A percentile compares a stretch with the other conserved stretches of the same genome.
Evolutionary conservation across 2,329 filamentous ascomycete species (phyloP).

Genomic region (Chrysosporium keratinophilum): DNA sequence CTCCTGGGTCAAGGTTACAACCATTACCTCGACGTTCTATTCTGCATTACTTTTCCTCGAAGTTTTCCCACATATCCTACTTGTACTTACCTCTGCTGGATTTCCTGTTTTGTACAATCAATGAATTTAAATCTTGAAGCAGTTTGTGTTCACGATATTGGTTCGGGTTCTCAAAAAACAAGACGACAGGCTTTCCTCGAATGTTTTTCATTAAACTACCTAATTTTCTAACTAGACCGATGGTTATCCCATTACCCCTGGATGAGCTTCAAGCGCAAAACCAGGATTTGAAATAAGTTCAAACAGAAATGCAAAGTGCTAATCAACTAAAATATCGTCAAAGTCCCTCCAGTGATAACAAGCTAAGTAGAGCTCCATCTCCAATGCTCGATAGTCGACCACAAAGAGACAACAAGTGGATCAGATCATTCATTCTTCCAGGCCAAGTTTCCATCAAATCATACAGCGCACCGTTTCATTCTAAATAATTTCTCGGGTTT

Average conservation of each 20-base stretch:
- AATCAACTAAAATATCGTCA: background rate
- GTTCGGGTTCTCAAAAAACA: background rate
- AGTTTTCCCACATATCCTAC: background rate
- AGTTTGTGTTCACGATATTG: too few species aligned
- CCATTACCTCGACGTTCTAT: background rate
- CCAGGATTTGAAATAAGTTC: too few species aligned
- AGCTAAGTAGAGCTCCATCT: background rate
- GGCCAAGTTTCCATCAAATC: background rate
- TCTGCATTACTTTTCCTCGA: background rate
- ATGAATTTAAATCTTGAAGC: background rate
- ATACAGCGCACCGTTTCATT: slow-evolving; percentile 1
- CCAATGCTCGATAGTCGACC: background rate
- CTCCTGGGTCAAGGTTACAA: background rate
- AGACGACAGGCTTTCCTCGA: background rate
- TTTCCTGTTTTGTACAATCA: slow-evolving; percentile 1
- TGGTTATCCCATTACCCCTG: background rate
- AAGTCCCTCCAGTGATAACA: background rate
- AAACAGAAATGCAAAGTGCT: background rate
- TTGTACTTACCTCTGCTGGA: slow-evolving; percentile 1
- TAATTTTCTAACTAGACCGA: background rate
- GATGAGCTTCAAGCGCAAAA: too few species aligned
- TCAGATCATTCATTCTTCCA: background rate
- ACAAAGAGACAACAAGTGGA: background rate
- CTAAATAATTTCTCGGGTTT: background rate
- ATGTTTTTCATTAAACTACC: background rate